Percentiles rank a stretch among this genome's conserved stretches.
Conservation (phyloP, 495 filamentous ascomycete species). For the Halenospora varia region DNA sequence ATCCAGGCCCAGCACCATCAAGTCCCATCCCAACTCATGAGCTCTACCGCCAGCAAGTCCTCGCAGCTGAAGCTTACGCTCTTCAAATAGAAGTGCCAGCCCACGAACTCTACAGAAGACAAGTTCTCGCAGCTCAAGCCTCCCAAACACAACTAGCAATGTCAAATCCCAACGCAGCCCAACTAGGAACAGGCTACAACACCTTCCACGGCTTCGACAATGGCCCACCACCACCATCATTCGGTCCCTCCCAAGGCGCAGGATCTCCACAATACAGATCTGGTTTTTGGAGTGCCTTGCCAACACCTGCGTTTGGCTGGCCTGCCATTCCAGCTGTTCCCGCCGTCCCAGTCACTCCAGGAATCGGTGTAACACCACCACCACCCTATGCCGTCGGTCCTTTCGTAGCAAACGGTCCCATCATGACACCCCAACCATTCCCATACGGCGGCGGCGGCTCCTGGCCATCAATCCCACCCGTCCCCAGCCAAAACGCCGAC, state of each 20-base stretch:
- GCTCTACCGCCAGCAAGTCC: no score
- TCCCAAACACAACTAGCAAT: background rate
- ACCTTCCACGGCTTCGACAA: constrained; percentile 19
- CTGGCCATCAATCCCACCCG: constrained; percentile 18
- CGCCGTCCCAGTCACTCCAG: background rate
- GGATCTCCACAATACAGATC: no score
- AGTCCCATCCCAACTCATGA: no score
- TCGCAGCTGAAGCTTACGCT: background rate
- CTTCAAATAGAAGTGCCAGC: background rate
- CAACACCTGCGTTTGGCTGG: no score
- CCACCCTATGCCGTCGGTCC: no score
- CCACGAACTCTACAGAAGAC: background rate
- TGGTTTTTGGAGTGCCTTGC: no score
- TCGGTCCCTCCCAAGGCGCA: constrained; percentile 8
- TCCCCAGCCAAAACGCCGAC: constrained; percentile 38
- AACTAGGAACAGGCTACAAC: constrained; percentile 18
- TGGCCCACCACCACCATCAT: constrained; percentile 16
- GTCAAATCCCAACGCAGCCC: constrained; percentile 5
- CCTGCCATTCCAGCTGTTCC: background rate
- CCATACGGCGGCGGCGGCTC: no score
- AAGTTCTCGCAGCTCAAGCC: background rate
- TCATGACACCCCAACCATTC: no score
- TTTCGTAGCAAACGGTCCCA: no score
- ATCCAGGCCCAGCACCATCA: constrained; percentile 3
- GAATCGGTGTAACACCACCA: no score